Evolutionary conservation across 73 alveolate genomes (phyloP).

Genomic region (Paraurostyla sp.): DNA sequence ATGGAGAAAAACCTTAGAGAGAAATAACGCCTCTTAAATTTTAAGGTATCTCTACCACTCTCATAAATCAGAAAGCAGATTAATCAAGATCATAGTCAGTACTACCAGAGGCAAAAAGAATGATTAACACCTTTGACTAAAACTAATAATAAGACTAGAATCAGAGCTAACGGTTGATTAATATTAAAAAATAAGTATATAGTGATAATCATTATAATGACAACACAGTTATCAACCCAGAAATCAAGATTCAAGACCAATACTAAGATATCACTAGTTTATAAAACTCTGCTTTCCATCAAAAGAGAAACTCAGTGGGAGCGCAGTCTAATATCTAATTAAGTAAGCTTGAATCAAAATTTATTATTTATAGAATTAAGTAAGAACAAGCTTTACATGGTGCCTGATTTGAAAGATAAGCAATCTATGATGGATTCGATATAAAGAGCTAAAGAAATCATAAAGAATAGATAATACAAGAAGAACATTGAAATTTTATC

Average conservation of each 20-base stretch:
- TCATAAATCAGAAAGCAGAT: not conserved
- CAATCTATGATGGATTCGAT: not conserved
- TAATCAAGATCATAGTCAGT: constrained; percentile 11
- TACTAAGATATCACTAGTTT: too few relatives aligned
- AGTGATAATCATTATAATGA: too few relatives aligned
- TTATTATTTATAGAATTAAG: not conserved
- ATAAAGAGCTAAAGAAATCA: constrained; percentile 7
- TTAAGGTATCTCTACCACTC: not conserved
- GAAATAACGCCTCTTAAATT: not conserved
- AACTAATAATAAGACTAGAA: too few relatives aligned
- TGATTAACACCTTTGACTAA: not conserved
- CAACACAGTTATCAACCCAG: too few relatives aligned
- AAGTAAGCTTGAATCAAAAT: not conserved
- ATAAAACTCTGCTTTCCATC: too few relatives aligned
- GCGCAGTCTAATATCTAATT: not conserved
- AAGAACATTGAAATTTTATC: not conserved
- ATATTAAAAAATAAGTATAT: too few relatives aligned
- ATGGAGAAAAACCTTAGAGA: constrained; percentile 19
- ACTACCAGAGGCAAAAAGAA: not conserved
- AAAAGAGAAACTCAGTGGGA: too few relatives aligned
- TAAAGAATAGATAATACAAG: not conserved
- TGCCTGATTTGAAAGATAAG: constrained; percentile 33
- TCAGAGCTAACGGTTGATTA: too few relatives aligned
- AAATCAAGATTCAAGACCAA: too few relatives aligned
- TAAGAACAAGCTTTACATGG: not conserved